Base-by-base conservation (phyloP, 2,329 filamentous ascomycete species). In the Diplodia sapinea region DNA sequence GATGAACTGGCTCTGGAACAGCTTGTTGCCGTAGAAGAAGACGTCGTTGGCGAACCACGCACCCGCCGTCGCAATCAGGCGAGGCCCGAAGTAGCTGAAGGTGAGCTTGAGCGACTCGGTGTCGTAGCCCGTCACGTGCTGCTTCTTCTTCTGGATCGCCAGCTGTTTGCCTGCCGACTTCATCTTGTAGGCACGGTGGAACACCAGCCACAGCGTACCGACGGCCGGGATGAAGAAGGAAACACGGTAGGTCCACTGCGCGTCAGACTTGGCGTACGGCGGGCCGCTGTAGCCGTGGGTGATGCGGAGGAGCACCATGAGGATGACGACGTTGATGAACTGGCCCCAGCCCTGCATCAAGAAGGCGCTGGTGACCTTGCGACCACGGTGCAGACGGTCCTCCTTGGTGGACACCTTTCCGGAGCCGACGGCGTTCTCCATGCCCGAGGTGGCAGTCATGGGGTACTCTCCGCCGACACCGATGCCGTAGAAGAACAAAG, bases 271-370 rank as follows among this genome's bases (percentile, higher is more conserved):
- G 68, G 88, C 90, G 83, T 97, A 97, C 3, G 93, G 93, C 26
- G 91, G 88, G 72, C 88, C 86, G 59, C 91, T 91, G 69, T 83
- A 85, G 68, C 91, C 91, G 85, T 96, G 93, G 87, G 97, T 95
- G 81, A 94, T 91, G 73, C 96, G 85, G 68, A 97, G 87, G 62
- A 96, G 84, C 65, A 97, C 78, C 75, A 98, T 97, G 70, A 98
- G 86, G 68, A 96, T 81, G 73, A 91, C 90, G 81, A 97, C 94
- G 87, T 98, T 98, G 83, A 92, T 84, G 78, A 97, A 92, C 80
- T 98, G 94, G 72, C 94, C 94, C 94, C 94, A 98, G 66, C 94
- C 94, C 81, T 98, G 94, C 94, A 98, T 97, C 81, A 98, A 81
- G 84, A 98, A 98, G 68, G 94, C 94, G 79, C 91, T 93, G 72